A percentile compares a stretch with the other conserved stretches of the same genome.
Evolutionary conservation across 2,329 filamentous ascomycete genomes (phyloP).

Genomic region (Trichophyton simii): DNA sequence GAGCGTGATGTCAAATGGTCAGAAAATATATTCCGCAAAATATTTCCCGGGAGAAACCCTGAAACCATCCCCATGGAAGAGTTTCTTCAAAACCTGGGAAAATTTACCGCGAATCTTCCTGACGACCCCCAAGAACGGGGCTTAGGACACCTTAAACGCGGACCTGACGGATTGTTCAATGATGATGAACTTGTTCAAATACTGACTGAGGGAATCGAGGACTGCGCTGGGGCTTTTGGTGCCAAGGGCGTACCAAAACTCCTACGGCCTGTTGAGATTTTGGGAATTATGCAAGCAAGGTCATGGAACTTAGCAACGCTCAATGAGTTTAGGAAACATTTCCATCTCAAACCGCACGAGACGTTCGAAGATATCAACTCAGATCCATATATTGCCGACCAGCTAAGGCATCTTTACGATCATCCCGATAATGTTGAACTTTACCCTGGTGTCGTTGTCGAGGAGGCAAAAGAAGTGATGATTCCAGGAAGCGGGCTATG

Average conservation of each 20-base stretch:
- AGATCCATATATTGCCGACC: conserved; percentile 42
- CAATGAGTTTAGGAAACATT: conserved; percentile 50
- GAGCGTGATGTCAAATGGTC: conserved; percentile 62
- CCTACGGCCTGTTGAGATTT: conserved; percentile 61
- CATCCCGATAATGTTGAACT: conserved; percentile 56
- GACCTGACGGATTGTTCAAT: conserved; percentile 48
- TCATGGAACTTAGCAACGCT: conserved; percentile 44
- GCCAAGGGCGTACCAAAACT: conserved; percentile 58
- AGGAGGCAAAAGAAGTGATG: conserved; percentile 26
- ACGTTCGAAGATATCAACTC: conserved; percentile 49
- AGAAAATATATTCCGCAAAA: conserved; percentile 45
- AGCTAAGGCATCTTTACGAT: conserved; percentile 49
- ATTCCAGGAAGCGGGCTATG: conserved; percentile 27
- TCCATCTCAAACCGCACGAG: conserved; percentile 46
- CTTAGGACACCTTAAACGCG: conserved; percentile 50
- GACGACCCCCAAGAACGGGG: conserved; percentile 49
- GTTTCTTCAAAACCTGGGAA: conserved; percentile 36
- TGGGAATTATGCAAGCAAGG: conserved; percentile 65
- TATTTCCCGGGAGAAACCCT: conserved; percentile 12
- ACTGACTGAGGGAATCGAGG: conserved; percentile 51
- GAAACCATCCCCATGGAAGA: conserved; percentile 25
- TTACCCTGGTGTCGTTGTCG: conserved; percentile 52
- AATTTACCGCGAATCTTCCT: conserved; percentile 45
- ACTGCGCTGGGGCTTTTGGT: conserved; percentile 57
- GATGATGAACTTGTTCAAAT: conserved; percentile 59